A percentile compares a stretch with the other conserved stretches of the same genome.
Conservation (phyloP, 1,139 yeast genomes). For the Zygoascus sp. region DNA sequence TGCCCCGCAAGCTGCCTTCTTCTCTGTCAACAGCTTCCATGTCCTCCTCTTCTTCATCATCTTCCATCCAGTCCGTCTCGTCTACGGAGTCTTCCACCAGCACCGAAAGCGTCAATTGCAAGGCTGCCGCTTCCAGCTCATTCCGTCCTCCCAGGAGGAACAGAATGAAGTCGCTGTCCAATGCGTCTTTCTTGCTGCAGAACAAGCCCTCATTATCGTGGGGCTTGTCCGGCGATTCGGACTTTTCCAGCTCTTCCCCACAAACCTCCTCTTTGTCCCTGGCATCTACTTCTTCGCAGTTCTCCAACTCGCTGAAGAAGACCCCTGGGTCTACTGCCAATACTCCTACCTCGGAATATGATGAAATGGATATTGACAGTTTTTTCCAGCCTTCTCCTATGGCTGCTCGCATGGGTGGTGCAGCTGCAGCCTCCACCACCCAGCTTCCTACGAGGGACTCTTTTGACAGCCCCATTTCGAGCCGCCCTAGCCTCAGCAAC, state of each 20-base stretch:
- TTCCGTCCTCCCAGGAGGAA: conserved; percentile 4
- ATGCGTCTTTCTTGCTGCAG: conserved; percentile 20
- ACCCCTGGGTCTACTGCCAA: background rate
- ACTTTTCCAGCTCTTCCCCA: conserved; percentile 10
- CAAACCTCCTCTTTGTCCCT: conserved; percentile 10
- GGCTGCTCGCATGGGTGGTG: conserved; percentile 10
- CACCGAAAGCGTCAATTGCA: background rate
- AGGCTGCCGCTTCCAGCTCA: background rate
- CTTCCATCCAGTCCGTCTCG: conserved; percentile 6
- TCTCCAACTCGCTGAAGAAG: conserved; percentile 3
- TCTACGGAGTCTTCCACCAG: conserved; percentile 2
- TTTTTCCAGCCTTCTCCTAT: conserved; percentile 8
- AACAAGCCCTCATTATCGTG: conserved; percentile 18
- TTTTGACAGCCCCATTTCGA: conserved; percentile 19
- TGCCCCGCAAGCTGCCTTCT: conserved; percentile 14
- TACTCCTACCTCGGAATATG: conserved; percentile 10
- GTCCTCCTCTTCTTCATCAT: conserved; percentile 12
- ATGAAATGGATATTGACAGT: conserved; percentile 13
- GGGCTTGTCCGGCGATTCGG: conserved; percentile 11
- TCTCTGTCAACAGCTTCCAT: conserved; percentile 16
- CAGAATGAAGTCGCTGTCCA: conserved; percentile 24
- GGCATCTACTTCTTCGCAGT: conserved; percentile 7
- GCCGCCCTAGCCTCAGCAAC: conserved; percentile 7
- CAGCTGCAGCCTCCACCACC: conserved; percentile 12
- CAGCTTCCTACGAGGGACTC: conserved; percentile 16